Percentiles rank a stretch among this genome's conserved stretches.
These are phyloP conservation scores for Yamadazyma triangularis DNA, from an alignment of 1,139 yeast species.

Conservation along the genomic window DNA sequence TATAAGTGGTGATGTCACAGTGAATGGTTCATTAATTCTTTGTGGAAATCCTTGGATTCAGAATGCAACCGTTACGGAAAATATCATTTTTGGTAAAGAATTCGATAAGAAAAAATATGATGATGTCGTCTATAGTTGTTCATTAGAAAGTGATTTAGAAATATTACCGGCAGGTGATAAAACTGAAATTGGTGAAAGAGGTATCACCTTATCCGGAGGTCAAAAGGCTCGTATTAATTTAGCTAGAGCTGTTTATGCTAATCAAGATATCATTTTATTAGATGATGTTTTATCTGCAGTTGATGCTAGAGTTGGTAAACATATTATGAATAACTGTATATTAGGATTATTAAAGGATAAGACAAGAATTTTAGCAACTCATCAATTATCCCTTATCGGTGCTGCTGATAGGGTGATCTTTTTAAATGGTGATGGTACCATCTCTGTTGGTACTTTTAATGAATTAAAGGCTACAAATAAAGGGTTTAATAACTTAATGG, in stretches of 20 bases:
- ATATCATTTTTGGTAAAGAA: slow-evolving; percentile 30
- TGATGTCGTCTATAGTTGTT: slow-evolving; percentile 30
- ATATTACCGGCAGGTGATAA: slow-evolving; percentile 39
- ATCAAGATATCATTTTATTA: slow-evolving; percentile 34
- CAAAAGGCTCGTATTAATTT: slow-evolving; percentile 46
- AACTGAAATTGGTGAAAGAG: slow-evolving; percentile 48
- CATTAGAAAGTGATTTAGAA: slow-evolving; percentile 33
- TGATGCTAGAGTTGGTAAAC: slow-evolving; percentile 47
- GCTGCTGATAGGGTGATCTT: slow-evolving; percentile 38
- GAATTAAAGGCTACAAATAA: slow-evolving; percentile 29
- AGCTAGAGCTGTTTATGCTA: slow-evolving; percentile 43
- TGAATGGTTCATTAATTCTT: slow-evolving; percentile 35
- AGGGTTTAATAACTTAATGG: slow-evolving; percentile 13
- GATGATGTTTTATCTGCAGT: slow-evolving; percentile 49
- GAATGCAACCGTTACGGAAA: slow-evolving; percentile 38
- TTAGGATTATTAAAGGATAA: slow-evolving; percentile 28
- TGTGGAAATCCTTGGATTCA: slow-evolving; percentile 54
- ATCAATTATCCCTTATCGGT: slow-evolving; percentile 41
- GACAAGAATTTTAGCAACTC: slow-evolving; percentile 45
- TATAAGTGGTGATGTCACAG: slow-evolving; percentile 31
- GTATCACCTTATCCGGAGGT: slow-evolving; percentile 47
- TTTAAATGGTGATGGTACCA: slow-evolving; percentile 29
- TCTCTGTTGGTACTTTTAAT: slow-evolving; percentile 28
- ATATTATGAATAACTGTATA: slow-evolving; percentile 37
- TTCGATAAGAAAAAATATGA: slow-evolving; percentile 23